A percentile compares a stretch with the other conserved stretches of the same genome.
Evolutionary conservation across 2,329 filamentous ascomycete genomes (phyloP).

Genomic region (Colletotrichum sp.): DNA sequence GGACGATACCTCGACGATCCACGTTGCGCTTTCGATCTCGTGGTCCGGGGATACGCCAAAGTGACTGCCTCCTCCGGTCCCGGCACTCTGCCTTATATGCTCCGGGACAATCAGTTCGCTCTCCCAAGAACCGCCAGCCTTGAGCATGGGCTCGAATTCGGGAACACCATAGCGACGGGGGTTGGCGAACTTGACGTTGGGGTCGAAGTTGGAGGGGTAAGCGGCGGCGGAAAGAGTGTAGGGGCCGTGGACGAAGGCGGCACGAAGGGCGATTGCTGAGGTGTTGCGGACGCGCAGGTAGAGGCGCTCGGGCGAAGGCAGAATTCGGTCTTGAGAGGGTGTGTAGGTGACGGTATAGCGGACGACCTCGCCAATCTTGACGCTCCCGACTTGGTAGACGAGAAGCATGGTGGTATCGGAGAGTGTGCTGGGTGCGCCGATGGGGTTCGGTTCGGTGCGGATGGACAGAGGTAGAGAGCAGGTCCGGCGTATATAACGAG

Average conservation of each 20-base stretch:
- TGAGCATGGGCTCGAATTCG: slow-evolving; percentile 95
- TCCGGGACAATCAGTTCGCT: slow-evolving; percentile 82
- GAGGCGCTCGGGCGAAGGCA: slow-evolving; percentile 81
- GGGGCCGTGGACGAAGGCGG: slow-evolving; percentile 94
- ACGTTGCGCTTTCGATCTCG: slow-evolving; percentile 68
- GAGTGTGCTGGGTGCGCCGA: background rate
- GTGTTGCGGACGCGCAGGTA: slow-evolving; percentile 92
- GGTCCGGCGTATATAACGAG: background rate
- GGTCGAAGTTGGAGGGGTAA: slow-evolving; percentile 83
- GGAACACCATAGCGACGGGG: slow-evolving; percentile 77
- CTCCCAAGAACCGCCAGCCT: slow-evolving; percentile 88
- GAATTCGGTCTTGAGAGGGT: slow-evolving; percentile 84
- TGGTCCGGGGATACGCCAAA: slow-evolving; percentile 49
- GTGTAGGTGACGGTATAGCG: slow-evolving; percentile 93
- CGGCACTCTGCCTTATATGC: slow-evolving; percentile 71
- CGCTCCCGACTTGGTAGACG: slow-evolving; percentile 86
- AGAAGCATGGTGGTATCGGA: slow-evolving; percentile 72
- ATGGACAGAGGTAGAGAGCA: background rate
- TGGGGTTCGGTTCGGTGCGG: background rate
- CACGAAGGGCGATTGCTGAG: slow-evolving; percentile 86
- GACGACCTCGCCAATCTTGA: slow-evolving; percentile 94
- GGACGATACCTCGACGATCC: slow-evolving; percentile 90
- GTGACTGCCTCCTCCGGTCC: slow-evolving; percentile 46
- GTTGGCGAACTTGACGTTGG: slow-evolving; percentile 77
- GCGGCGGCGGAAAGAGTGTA: slow-evolving; percentile 89